phyloP scores from a whole-genome alignment of 2,329 filamentous ascomycete genomes.

The Microthyrium microscopicum region DNA sequence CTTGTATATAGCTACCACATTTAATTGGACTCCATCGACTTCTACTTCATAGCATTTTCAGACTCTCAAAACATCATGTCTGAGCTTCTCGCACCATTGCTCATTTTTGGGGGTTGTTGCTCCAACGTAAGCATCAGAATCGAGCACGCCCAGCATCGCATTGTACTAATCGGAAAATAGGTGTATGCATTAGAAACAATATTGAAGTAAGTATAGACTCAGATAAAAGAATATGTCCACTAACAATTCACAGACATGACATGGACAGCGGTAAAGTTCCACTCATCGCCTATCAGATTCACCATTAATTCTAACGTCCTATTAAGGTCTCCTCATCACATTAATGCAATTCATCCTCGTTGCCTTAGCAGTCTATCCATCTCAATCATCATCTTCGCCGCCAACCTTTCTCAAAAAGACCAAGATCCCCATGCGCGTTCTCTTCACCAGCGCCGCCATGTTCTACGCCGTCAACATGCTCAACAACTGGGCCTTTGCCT shows the following conservation, averaged over 20 bases:
- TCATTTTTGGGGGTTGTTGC: slow-evolving; percentile 89
- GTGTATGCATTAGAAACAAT: slow-evolving; percentile 95
- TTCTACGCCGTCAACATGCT: slow-evolving; percentile 90
- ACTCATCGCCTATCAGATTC: background rate
- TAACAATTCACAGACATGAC: slow-evolving; percentile 45
- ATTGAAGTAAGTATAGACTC: slow-evolving; percentile 52
- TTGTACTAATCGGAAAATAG: slow-evolving; percentile 27
- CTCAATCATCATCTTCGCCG: slow-evolving; percentile 28
- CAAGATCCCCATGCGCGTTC: slow-evolving; percentile 66
- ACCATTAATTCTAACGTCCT: background rate
- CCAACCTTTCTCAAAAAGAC: slow-evolving; percentile 62
- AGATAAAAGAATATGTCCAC: slow-evolving; percentile 4
- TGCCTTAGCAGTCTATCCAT: slow-evolving; percentile 37
- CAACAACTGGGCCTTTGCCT: slow-evolving; percentile 96
- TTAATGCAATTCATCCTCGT: slow-evolving; percentile 41
- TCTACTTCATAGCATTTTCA: too few relatives aligned
- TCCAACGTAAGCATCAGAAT: slow-evolving; percentile 53
- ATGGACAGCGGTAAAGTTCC: slow-evolving; percentile 54
- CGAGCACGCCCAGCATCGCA: background rate
- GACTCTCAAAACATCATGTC: slow-evolving; percentile 9
- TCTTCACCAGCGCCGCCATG: slow-evolving; percentile 74
- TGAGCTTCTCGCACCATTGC: slow-evolving; percentile 16
- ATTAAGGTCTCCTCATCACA: slow-evolving; percentile 46
- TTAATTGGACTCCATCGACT: too few relatives aligned
- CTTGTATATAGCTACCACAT: too few relatives aligned